A percentile compares a stretch with the other conserved stretches of the same genome.
Conservation (phyloP, 2,329 filamentous ascomycete species). For the Sporothrix curviconia region DNA sequence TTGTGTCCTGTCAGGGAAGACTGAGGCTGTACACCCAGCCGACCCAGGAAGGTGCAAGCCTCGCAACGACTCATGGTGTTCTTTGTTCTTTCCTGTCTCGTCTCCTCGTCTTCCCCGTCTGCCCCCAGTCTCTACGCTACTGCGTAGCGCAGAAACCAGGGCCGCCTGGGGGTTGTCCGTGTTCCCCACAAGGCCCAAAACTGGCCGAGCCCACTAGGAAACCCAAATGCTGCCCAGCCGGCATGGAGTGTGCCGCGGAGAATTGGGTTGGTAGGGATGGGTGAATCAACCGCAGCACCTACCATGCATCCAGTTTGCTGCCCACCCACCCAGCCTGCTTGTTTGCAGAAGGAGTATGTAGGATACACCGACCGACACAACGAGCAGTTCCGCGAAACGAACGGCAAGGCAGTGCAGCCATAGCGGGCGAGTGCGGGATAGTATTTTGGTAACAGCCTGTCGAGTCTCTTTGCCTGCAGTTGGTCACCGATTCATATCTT, state of each 20-base stretch:
- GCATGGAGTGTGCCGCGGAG: background rate
- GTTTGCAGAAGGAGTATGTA: background rate
- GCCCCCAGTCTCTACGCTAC: slow-evolving; percentile 7
- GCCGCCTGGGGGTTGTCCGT: background rate
- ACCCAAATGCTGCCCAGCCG: slow-evolving; percentile 2
- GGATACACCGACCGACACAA: slow-evolving; percentile 8
- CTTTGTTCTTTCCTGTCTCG: background rate
- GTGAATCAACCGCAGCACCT: too few species aligned
- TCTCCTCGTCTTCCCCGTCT: background rate
- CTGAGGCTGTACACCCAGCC: slow-evolving; percentile 2
- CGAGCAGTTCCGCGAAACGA: background rate
- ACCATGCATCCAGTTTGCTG: too few species aligned
- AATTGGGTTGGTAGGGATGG: background rate
- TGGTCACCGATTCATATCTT: too few species aligned
- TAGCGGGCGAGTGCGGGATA: slow-evolving; percentile 1
- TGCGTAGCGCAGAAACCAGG: slow-evolving; percentile 9
- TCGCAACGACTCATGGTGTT: too few species aligned
- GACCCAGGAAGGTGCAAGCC: background rate
- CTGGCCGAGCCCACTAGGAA: too few species aligned
- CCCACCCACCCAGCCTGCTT: background rate
- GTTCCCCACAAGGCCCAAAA: background rate
- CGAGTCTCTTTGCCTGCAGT: too few species aligned
- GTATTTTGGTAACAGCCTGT: background rate
- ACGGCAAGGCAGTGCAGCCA: background rate
- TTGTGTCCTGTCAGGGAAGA: too few species aligned